Conservation (phyloP, 2,329 filamentous ascomycete species). For the Cercospora janseana region DNA sequence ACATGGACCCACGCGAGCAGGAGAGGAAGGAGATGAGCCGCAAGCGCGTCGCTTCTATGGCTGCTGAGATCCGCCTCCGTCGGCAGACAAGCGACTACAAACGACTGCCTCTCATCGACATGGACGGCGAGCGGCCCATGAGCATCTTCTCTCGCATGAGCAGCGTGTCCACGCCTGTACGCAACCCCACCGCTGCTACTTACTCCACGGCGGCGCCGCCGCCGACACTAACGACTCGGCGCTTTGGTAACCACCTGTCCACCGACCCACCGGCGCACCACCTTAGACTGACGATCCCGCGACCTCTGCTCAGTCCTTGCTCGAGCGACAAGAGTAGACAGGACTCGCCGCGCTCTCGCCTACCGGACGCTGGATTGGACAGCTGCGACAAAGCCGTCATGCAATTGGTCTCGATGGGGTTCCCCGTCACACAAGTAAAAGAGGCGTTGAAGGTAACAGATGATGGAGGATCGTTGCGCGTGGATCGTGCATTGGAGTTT, state of each 20-base stretch:
- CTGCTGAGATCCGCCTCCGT: constrained; percentile 43
- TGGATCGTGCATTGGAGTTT: constrained; percentile 57
- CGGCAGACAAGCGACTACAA: constrained; percentile 39
- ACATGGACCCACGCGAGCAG: constrained; percentile 38
- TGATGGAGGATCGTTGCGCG: constrained; percentile 57
- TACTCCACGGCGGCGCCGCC: neutral
- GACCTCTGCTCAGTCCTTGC: no score
- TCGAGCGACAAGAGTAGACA: no score
- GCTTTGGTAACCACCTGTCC: no score
- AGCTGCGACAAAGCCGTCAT: constrained; percentile 54
- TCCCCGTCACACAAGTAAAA: constrained; percentile 54
- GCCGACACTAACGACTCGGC: no score
- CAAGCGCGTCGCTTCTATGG: constrained; percentile 44
- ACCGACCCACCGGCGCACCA: no score
- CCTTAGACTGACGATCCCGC: no score
- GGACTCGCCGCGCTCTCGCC: no score
- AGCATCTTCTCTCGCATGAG: constrained; percentile 31
- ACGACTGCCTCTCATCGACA: constrained; percentile 41
- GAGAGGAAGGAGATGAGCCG: constrained; percentile 43
- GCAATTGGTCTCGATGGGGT: constrained; percentile 60
- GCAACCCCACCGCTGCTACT: neutral
- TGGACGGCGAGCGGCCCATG: constrained; percentile 40
- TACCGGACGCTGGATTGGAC: no score
- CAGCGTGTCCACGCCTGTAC: constrained; percentile 15
- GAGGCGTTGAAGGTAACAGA: constrained; percentile 60